Percentiles rank a stretch among this genome's conserved stretches.
Evolutionary conservation across 108 stramenopile genomes (phyloP).

Genomic region (Mayamaea pseudoterrestris): DNA sequence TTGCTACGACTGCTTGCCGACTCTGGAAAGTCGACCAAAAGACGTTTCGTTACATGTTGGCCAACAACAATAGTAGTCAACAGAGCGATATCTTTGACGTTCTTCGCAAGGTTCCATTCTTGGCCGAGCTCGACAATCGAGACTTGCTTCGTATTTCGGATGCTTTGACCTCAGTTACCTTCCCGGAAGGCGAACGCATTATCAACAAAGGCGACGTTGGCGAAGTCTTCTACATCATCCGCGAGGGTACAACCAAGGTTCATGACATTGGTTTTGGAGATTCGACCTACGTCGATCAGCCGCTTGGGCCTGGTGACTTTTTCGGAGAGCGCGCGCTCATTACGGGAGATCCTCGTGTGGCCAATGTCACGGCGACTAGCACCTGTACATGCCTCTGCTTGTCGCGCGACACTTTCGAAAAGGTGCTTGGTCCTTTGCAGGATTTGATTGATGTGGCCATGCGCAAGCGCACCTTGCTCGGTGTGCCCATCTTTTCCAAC

Average conservation of each 20-base stretch:
- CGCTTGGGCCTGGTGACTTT: slow-evolving; percentile 79
- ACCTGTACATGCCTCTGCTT: slow-evolving; percentile 61
- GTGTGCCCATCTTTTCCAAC: slow-evolving; percentile 77
- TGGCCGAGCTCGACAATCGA: slow-evolving; percentile 58
- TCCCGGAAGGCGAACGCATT: slow-evolving; percentile 76
- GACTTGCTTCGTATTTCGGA: slow-evolving; percentile 67
- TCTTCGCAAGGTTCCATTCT: slow-evolving; percentile 65
- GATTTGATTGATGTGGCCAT: slow-evolving; percentile 67
- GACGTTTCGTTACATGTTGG: slow-evolving; percentile 84
- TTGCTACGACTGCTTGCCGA: slow-evolving; percentile 71
- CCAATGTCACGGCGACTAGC: slow-evolving; percentile 58
- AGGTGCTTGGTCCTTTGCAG: slow-evolving; percentile 65
- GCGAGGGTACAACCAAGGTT: slow-evolving; percentile 79
- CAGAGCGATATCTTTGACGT: slow-evolving; percentile 58
- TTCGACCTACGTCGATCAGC: slow-evolving; percentile 59
- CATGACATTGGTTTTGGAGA: slow-evolving; percentile 86
- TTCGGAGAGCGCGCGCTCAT: slow-evolving; percentile 96
- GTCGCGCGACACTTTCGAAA: slow-evolving; percentile 69
- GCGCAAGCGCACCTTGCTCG: slow-evolving; percentile 73
- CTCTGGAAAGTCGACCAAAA: slow-evolving; percentile 83
- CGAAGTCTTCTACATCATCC: slow-evolving; percentile 88
- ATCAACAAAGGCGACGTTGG: slow-evolving; percentile 91
- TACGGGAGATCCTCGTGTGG: slow-evolving; percentile 89
- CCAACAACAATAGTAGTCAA: slow-evolving; percentile 64
- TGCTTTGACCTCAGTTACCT: slow-evolving; percentile 69